Base-by-base conservation (phyloP, 1,284 basidiomycete genomes). In the Moesziomyces sp. region DNA sequence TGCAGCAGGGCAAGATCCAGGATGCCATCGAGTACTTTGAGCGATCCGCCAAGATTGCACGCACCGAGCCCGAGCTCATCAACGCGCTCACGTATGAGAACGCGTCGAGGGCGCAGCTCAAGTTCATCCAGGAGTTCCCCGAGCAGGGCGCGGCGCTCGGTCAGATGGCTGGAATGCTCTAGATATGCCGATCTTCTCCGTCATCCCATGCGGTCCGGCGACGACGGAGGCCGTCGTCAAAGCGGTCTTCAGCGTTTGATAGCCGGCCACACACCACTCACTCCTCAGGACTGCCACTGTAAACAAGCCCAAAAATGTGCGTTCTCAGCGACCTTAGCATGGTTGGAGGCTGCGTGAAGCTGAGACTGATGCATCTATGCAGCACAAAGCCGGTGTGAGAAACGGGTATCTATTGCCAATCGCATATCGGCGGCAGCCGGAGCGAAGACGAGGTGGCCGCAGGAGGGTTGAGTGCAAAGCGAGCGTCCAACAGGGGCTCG, bases 1-100 rank as follows among this genome's bases (percentile, higher is more conserved):
- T 99, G 74, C 96, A 99, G 86, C 93, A 96, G 85, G 91, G 92
- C 81, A 92, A 92, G 86, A 91, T 97, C 65, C 90, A 92, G 50
- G 88, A 91, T 67, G 95, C 96, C 7, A 90, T 94, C 72, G 88
- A 90, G 80, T 91, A 93, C 89, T 98, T 99, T 82, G 89, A 91
- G 82, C 88, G 90, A 80, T 92, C 93, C 82, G 90, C 90, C 1
- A 89, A 93, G 81, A 88, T 99, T 66, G 93, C 95, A 18, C 87
- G 96, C 84, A 96, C 92, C 42, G 94, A 97, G 85, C 90, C 90
- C 0, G 97, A 99, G 87, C 87, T 99, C 69, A 87, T 92, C 53
- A 93, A 91, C 82, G 92, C 94, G 35, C 86, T 98, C 82, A 94
- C 93, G 23, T 97, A 93, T 85, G 89, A 91, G 87, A 91, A 89